Evolutionary conservation across 495 filamentous ascomycete species (phyloP).

Genomic region (Tuber borchii): DNA sequence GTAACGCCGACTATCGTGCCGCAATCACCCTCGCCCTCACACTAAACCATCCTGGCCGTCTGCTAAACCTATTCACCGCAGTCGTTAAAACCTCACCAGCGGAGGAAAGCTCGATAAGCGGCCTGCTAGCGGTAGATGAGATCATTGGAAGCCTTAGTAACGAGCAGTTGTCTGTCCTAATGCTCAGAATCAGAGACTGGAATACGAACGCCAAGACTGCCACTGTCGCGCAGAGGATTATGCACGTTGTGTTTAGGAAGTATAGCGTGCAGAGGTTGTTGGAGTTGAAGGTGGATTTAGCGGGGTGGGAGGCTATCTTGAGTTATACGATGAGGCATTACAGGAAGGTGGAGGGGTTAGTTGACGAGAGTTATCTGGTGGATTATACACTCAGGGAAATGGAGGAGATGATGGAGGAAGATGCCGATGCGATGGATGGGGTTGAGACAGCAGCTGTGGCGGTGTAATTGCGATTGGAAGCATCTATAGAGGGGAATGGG

Average conservation of each 20-base stretch:
- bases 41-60: constrained; percentile 81
- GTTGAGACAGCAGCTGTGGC: constrained; percentile 32
- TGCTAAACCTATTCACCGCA: constrained; percentile 73
- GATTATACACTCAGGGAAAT: constrained; percentile 90
- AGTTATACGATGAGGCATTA: constrained; percentile 91
- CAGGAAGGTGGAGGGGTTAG: constrained; percentile 72
- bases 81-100: constrained; percentile 61
- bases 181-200: constrained; percentile 83
- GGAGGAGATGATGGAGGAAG: constrained; percentile 60
- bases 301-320: constrained; percentile 72
- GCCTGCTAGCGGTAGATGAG: constrained; percentile 71
- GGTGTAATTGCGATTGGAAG: constrained; percentile 12
- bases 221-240: constrained; percentile 74
- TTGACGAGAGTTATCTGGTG: constrained; percentile 90
- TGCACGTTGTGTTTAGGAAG: constrained; percentile 67
- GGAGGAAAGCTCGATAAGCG: constrained; percentile 61
- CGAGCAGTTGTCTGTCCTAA: constrained; percentile 70
- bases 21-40: constrained; percentile 86
- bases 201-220: constrained; percentile 91
- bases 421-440: constrained; percentile 41
- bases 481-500: constrained; percentile 32
- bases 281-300: constrained; percentile 61
- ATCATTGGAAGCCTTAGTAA: constrained; percentile 72
- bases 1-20: constrained; percentile 74
- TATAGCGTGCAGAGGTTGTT: constrained; percentile 70